Percentiles rank a stretch among this genome's conserved stretches.
Conservation (phyloP, 225 moss, liverwort and hornwort species). For the Sphagnum contortum region DNA sequence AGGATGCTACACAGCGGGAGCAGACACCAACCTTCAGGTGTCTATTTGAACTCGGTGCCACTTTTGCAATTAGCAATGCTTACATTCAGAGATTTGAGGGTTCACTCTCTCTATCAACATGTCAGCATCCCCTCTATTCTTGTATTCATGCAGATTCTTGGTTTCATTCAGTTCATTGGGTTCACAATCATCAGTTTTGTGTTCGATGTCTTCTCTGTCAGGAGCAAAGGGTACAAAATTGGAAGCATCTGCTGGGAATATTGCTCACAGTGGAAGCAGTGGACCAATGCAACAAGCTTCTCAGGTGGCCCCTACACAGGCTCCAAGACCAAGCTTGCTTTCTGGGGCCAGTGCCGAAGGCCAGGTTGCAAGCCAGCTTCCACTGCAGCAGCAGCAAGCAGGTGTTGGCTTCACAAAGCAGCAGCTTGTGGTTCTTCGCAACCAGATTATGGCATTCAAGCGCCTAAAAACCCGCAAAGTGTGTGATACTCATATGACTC, state of each 20-base stretch:
- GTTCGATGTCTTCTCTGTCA: constrained; percentile 19
- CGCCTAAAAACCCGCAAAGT: constrained; percentile 68
- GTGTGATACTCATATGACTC: background rate
- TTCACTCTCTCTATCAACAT: too few species aligned
- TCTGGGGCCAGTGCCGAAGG: constrained; percentile 30
- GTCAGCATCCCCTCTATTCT: too few species aligned
- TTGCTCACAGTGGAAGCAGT: constrained; percentile 23
- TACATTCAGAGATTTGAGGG: too few species aligned
- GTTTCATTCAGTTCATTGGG: too few species aligned
- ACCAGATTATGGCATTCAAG: constrained; percentile 95
- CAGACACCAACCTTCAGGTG: constrained; percentile 30
- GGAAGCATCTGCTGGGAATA: constrained; percentile 24
- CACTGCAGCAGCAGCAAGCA: constrained; percentile 35
- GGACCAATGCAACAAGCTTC: constrained; percentile 23
- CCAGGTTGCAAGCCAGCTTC: constrained; percentile 37
- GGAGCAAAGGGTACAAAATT: constrained; percentile 22
- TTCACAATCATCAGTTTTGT: background rate
- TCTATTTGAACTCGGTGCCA: too few species aligned
- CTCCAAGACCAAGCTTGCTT: constrained; percentile 29
- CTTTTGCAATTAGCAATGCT: too few species aligned
- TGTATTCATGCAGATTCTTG: too few species aligned
- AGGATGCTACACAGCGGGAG: constrained; percentile 26
- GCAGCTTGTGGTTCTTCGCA: constrained; percentile 78
- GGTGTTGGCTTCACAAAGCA: constrained; percentile 84
- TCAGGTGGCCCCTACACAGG: constrained; percentile 44